These are phyloP conservation scores for Stenogyne calaminthoides DNA, from an alignment of 305 asterid genomes.

Conservation along the genomic window DNA sequence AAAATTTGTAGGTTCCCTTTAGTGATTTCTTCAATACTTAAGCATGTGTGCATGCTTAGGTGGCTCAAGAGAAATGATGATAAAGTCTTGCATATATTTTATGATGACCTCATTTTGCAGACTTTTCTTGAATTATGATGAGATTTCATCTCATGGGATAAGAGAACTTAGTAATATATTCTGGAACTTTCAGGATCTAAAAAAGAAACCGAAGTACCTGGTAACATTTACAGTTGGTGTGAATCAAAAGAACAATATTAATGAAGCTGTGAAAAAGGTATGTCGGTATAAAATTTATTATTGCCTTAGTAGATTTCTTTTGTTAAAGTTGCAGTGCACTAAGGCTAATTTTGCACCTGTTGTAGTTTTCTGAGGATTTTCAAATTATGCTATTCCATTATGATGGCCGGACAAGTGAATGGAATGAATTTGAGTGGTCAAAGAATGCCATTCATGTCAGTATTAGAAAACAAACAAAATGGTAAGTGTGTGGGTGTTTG, in stretches of 20 bases:
- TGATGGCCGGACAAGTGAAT: slow-evolving; percentile 79
- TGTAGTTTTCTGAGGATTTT: slow-evolving; percentile 80
- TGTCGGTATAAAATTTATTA: slow-evolving; percentile 25
- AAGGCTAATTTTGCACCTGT: slow-evolving; percentile 27
- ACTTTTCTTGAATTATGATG: slow-evolving; percentile 2
- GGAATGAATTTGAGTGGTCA: slow-evolving; percentile 95
- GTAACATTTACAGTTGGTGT: slow-evolving; percentile 83
- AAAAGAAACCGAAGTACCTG: slow-evolving; percentile 75
- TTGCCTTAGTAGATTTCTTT: slow-evolving; percentile 7
- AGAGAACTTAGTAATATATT: slow-evolving; percentile 27
- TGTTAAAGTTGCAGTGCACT: slow-evolving; percentile 23
- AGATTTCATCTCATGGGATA: slow-evolving; percentile 23
- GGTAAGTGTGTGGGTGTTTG: slow-evolving; percentile 45
- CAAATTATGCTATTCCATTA: slow-evolving; percentile 88
- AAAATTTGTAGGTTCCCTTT: slow-evolving; percentile 7
- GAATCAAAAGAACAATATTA: slow-evolving; percentile 63
- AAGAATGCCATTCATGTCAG: slow-evolving; percentile 75
- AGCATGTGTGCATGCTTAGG: slow-evolving; percentile 13
- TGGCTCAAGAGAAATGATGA: slow-evolving; percentile 8
- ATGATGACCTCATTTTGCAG: slow-evolving; percentile 13
- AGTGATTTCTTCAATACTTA: slow-evolving; percentile 23
- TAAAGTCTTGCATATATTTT: slow-evolving; percentile 10
- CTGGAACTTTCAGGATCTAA: slow-evolving; percentile 69
- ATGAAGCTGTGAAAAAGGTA: slow-evolving; percentile 83
- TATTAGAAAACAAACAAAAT: slow-evolving; percentile 77